Percentiles rank a stretch among this genome's conserved stretches.
Conservation (phyloP, 169 alveolate genomes). For the Toxoplasma gondii region DNA sequence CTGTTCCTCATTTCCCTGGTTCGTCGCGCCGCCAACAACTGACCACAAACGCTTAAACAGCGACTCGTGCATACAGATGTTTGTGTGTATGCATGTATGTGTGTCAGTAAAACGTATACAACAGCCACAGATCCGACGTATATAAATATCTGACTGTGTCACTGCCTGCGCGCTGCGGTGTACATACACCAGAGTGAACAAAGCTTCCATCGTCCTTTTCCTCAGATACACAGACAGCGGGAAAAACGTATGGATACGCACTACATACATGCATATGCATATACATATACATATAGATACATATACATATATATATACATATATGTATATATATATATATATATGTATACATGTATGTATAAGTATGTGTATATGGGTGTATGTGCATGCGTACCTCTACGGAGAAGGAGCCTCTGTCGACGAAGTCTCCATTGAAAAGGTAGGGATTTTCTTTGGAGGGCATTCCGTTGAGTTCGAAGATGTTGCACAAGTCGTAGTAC, state of each 20-base stretch:
- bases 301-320: background rate
- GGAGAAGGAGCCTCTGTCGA: slow-evolving; percentile 99
- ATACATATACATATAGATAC: background rate
- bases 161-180: no score
- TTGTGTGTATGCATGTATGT: background rate
- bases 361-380: no score
- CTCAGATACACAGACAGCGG: no score
- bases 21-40: no score
- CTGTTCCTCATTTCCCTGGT: no score
- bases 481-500: slow-evolving; percentile 97
- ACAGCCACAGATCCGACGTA: no score
- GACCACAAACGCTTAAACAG: no score
- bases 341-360: background rate
- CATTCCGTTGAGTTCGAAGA: slow-evolving; percentile 95
- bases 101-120: background rate
- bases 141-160: no score
- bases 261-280: no score
- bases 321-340: slow-evolving; percentile 23
- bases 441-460: slow-evolving; percentile 97
- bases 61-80: background rate
- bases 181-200: no score
- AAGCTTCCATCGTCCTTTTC: no score
- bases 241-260: no score
- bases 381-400: slow-evolving; percentile 89
- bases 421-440: slow-evolving; percentile 99